Percentiles rank a stretch among this genome's conserved stretches.
Conservation (phyloP, 495 filamentous ascomycete species). For the Annulohypoxylon bovei region DNA sequence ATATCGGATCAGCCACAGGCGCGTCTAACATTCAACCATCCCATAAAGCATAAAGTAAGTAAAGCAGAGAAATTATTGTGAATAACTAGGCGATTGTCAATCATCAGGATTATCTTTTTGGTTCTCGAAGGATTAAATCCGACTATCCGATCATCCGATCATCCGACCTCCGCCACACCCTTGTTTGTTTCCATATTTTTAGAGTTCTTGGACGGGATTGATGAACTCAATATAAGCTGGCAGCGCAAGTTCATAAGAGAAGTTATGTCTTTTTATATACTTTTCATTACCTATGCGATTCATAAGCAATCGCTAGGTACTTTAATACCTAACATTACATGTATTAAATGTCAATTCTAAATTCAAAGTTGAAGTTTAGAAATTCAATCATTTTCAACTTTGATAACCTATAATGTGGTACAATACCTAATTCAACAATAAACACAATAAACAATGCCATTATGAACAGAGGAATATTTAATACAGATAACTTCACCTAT, state of each 20-base stretch:
- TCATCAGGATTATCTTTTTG: not conserved
- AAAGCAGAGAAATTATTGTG: not conserved
- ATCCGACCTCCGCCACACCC: conserved; percentile 26
- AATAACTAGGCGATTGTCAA: not conserved
- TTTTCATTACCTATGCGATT: not conserved
- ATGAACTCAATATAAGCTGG: not conserved
- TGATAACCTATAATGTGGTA: too few species aligned
- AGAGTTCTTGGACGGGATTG: not conserved
- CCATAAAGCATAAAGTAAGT: not conserved
- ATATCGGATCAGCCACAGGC: not conserved
- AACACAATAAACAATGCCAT: too few species aligned
- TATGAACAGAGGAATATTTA: too few species aligned
- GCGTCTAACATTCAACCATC: not conserved
- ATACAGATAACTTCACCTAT: too few species aligned
- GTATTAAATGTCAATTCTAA: too few species aligned
- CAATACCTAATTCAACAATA: too few species aligned
- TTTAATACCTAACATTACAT: too few species aligned
- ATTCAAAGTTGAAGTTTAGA: not conserved
- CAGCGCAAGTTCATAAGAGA: not conserved
- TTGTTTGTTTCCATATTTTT: not conserved
- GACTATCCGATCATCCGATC: conserved; percentile 25
- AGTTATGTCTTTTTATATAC: not conserved
- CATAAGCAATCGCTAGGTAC: not conserved
- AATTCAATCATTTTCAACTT: too few species aligned
- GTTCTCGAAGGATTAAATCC: not conserved